Evolutionary conservation across 1,284 basidiomycete species (phyloP).

Genomic region (Heterobasidion irregulare): DNA sequence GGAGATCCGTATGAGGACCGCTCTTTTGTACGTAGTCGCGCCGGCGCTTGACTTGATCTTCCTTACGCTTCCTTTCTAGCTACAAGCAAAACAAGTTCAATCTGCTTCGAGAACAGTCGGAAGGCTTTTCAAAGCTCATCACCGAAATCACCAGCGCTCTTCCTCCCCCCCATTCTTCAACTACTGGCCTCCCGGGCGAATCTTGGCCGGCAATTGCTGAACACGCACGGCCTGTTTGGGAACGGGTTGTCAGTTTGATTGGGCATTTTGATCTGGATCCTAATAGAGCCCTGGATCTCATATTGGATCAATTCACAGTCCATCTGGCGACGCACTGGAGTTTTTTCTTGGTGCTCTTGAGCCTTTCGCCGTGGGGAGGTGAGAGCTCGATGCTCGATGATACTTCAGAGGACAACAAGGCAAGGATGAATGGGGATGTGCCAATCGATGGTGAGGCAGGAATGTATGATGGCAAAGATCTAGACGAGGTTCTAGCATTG

Average conservation of each 20-base stretch:
- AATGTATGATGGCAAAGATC: slow-evolving; percentile 45
- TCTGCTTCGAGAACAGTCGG: slow-evolving; percentile 91
- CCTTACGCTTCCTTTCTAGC: slow-evolving; percentile 27
- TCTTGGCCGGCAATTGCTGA: slow-evolving; percentile 44
- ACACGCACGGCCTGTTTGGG: slow-evolving; percentile 75
- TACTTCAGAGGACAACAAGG: slow-evolving; percentile 39
- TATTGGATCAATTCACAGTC: slow-evolving; percentile 84
- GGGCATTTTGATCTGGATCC: slow-evolving; percentile 97
- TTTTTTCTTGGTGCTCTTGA: slow-evolving; percentile 88
- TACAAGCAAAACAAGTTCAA: slow-evolving; percentile 99
- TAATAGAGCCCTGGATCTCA: slow-evolving; percentile 87
- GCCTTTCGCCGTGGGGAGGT: slow-evolving; percentile 53
- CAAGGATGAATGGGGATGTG: slow-evolving; percentile 25
- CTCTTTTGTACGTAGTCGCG: slow-evolving; percentile 57
- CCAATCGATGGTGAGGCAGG: slow-evolving; percentile 28
- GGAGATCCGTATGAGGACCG: slow-evolving; percentile 71
- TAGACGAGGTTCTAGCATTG: slow-evolving; percentile 57
- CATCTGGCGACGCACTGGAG: slow-evolving; percentile 79
- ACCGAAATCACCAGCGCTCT: slow-evolving; percentile 78
- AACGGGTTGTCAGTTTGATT: slow-evolving; percentile 80
- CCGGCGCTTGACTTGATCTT: background rate
- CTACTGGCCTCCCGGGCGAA: slow-evolving; percentile 56
- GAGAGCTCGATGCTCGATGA: slow-evolving; percentile 2
- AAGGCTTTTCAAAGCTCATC: slow-evolving; percentile 92
- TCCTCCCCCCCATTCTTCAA: slow-evolving; percentile 60